A percentile compares a stretch with the other conserved stretches of the same genome.
phyloP scores from a whole-genome alignment of 2,329 filamentous ascomycete genomes.

The Penicillium sp. region DNA sequence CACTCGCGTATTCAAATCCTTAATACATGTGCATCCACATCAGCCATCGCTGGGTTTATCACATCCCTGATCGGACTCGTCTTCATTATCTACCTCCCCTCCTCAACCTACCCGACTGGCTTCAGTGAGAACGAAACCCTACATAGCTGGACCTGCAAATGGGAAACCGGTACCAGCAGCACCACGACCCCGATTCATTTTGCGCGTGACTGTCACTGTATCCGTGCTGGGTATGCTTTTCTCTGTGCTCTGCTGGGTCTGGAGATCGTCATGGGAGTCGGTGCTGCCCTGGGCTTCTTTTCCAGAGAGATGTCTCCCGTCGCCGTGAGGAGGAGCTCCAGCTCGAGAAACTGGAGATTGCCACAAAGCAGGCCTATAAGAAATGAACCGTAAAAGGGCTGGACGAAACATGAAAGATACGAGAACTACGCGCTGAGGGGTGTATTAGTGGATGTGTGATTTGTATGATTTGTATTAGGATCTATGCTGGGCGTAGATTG shows the following conservation, averaged over 20 bases:
- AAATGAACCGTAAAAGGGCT: constrained; percentile 1
- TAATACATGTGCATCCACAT: constrained; percentile 31
- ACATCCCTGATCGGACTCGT: constrained; percentile 31
- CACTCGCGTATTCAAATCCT: constrained; percentile 33
- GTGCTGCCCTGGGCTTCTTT: constrained; percentile 29
- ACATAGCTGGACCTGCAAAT: constrained; percentile 42
- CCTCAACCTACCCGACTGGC: constrained; percentile 26
- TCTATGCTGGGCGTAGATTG: constrained; percentile 5
- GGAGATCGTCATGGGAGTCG: constrained; percentile 32
- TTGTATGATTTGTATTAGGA: not conserved
- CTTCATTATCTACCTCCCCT: constrained; percentile 33
- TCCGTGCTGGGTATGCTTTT: constrained; percentile 33
- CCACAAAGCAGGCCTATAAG: constrained; percentile 22
- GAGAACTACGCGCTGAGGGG: not conserved
- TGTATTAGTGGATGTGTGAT: not conserved
- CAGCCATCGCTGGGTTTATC: constrained; percentile 35
- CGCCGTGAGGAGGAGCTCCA: constrained; percentile 23
- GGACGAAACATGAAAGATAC: not conserved
- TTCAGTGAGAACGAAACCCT: constrained; percentile 35
- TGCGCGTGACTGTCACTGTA: constrained; percentile 35
- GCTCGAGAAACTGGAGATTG: constrained; percentile 27
- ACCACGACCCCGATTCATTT: constrained; percentile 32
- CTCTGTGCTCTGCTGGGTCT: constrained; percentile 34
- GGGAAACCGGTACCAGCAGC: constrained; percentile 24
- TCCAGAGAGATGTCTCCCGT: constrained; percentile 27